Conservation (phyloP, 495 filamentous ascomycete species). For the Penicillium crystallinum region DNA sequence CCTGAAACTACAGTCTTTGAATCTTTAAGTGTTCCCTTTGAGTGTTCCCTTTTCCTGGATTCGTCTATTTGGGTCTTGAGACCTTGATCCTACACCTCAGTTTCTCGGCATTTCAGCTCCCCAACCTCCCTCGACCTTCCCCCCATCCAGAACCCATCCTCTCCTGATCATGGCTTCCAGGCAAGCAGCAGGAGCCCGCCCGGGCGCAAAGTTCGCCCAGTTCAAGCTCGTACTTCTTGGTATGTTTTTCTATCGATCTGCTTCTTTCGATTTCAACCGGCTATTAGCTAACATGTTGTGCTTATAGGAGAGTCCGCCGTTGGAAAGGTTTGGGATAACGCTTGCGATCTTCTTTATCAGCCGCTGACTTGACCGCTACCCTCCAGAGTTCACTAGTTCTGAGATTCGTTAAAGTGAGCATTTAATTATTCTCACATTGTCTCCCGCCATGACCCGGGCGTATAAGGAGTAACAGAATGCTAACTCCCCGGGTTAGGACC, state of each 20-base stretch:
- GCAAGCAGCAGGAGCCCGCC: slow-evolving; percentile 68
- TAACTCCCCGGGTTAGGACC: slow-evolving; percentile 58
- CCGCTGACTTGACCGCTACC: slow-evolving; percentile 30
- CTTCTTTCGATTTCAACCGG: not conserved
- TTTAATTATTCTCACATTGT: not conserved
- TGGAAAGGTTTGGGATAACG: slow-evolving; percentile 68
- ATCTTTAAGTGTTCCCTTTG: slow-evolving; percentile 5
- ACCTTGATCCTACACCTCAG: not conserved
- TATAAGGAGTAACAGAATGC: not conserved
- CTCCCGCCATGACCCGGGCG: not conserved
- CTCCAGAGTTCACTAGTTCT: slow-evolving; percentile 89
- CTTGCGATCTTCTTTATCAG: slow-evolving; percentile 19
- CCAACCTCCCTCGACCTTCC: slow-evolving; percentile 1
- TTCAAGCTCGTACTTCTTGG: slow-evolving; percentile 97
- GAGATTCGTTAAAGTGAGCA: slow-evolving; percentile 89
- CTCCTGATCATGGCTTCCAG: slow-evolving; percentile 66
- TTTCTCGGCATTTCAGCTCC: slow-evolving; percentile 1
- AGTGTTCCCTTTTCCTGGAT: not conserved
- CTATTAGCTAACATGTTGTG: slow-evolving; percentile 1
- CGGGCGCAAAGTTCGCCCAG: slow-evolving; percentile 87
- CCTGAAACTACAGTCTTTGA: slow-evolving; percentile 16
- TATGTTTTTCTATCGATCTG: slow-evolving; percentile 38
- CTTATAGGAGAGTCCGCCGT: slow-evolving; percentile 89
- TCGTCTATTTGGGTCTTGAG: not conserved
- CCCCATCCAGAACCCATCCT: slow-evolving; percentile 7